phyloP scores from a whole-genome alignment of 768 basidiomycete species.

The Daedalea quercina region DNA sequence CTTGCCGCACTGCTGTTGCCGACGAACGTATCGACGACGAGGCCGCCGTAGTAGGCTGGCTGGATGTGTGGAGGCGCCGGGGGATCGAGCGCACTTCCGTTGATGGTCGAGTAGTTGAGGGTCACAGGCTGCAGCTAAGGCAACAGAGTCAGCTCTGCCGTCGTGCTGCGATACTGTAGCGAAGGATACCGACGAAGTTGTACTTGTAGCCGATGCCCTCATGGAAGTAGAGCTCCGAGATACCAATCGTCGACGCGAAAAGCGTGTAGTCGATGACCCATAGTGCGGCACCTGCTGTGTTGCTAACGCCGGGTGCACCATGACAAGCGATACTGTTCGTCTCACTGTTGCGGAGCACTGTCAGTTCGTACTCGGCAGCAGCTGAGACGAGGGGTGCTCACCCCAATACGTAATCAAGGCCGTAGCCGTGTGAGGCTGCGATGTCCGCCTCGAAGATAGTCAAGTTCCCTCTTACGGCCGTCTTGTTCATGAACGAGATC shows the following conservation, averaged over 20 bases:
- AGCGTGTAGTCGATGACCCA: slow-evolving; percentile 65
- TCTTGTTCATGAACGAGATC: slow-evolving; percentile 64
- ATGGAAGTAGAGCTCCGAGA: slow-evolving; percentile 54
- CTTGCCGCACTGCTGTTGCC: slow-evolving; percentile 36
- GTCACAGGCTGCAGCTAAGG: slow-evolving; percentile 56
- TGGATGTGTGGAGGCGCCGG: slow-evolving; percentile 57
- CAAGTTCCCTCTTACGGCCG: slow-evolving; percentile 46
- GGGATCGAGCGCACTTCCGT: slow-evolving; percentile 42
- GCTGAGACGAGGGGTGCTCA: slow-evolving; percentile 2
- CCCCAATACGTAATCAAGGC: slow-evolving; percentile 55
- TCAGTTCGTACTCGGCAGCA: slow-evolving; percentile 25
- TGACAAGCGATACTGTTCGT: slow-evolving; percentile 32
- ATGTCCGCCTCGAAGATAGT: slow-evolving; percentile 47
- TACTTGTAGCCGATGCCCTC: slow-evolving; percentile 69
- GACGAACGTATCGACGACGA: slow-evolving; percentile 54
- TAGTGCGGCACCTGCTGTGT: slow-evolving; percentile 63
- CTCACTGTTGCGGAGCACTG: slow-evolving; percentile 12
- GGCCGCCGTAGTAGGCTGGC: slow-evolving; percentile 58
- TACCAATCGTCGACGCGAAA: slow-evolving; percentile 49
- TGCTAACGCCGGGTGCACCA: slow-evolving; percentile 49
- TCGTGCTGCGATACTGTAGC: background rate
- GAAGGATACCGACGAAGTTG: slow-evolving; percentile 37
- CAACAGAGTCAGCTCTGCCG: background rate
- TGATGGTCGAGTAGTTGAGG: slow-evolving; percentile 49
- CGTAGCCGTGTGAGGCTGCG: slow-evolving; percentile 34